Evolutionary conservation across 305 asterid species (phyloP), one percentile per base, ranked within the genome.

Genomic region (Fraxinus latifolia): DNA sequence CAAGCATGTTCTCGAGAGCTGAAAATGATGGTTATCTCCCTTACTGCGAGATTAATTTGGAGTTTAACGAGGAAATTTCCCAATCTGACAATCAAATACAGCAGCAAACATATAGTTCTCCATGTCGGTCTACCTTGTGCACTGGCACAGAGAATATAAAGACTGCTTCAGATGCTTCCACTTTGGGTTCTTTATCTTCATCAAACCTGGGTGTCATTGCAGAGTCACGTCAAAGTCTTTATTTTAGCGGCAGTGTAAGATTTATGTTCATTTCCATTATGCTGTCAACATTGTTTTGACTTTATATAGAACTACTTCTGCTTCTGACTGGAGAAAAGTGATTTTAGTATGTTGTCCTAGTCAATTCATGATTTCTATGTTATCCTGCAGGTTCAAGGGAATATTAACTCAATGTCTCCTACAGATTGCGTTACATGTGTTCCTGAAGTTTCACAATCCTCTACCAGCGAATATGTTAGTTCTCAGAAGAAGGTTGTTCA

Each of bases 21-120:
- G 89, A 83, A 81, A 81, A 71, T 79, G 94, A 90, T 37, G 89
- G 87, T 68, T 94, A 95, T 85, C 5, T 84, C 80, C 97, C 97
- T 55, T 94, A 93, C 82, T 86, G 91, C 65, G 87, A 90, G 67
- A 85, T 87, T 79, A 84, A 88, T 8, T 83, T 79, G 25, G 89
- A 70, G 34, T 34, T 65, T 71, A 60, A 77, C 34, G 80, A 81
- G 84, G 89, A 87, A 81, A 82, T 82, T 27, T 80, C 82, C 53
- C 71, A 12, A 67, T 80, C 76, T 65, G 78, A 76, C 74, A 84
- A 80, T 83, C 88, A 81, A 25, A 73, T 80, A 27, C 47, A 21
- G 55, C 79, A 72, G 47, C 83, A 27, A 67, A 25, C 58, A 7
- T 72, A 81, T 27, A 70, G 67, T 78, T 74, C 84, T 84, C 71